Evolutionary conservation across 371 early-diverging fungal genomes (phyloP).

Genomic region (Apophysomyces ossiformis): DNA sequence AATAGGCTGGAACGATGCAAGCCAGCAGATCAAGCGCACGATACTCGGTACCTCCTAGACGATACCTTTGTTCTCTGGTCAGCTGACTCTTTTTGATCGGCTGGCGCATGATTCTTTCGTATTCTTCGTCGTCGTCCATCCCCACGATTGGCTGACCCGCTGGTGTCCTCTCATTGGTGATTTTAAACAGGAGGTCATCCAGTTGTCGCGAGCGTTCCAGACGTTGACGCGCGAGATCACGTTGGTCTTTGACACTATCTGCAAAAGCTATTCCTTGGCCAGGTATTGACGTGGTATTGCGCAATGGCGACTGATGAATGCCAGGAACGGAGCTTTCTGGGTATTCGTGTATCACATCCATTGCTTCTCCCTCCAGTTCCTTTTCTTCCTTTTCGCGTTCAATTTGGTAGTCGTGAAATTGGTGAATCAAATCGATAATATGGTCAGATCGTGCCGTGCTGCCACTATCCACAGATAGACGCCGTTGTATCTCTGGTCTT

Average conservation of each 20-base stretch:
- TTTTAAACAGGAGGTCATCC: constrained; percentile 33
- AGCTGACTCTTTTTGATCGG: constrained; percentile 50
- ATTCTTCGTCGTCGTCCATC: constrained; percentile 34
- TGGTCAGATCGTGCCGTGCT: constrained; percentile 11
- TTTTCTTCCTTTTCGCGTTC: neutral
- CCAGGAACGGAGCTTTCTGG: constrained; percentile 31
- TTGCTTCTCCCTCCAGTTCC: constrained; percentile 21
- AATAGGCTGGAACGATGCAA: constrained; percentile 40
- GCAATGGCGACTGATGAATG: constrained; percentile 11
- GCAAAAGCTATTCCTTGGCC: constrained; percentile 49
- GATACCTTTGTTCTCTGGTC: constrained; percentile 45
- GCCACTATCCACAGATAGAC: constrained; percentile 4
- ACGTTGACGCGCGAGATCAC: constrained; percentile 41
- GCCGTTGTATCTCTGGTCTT: constrained; percentile 3
- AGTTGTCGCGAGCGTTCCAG: constrained; percentile 39
- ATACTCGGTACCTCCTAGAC: constrained; percentile 54
- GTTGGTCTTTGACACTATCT: constrained; percentile 42
- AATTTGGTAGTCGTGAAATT: constrained; percentile 17
- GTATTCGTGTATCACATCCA: constrained; percentile 15
- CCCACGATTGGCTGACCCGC: constrained; percentile 6
- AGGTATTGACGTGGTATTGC: constrained; percentile 1
- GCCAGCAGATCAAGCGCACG: constrained; percentile 46
- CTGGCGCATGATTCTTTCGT: constrained; percentile 37
- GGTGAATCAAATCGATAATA: constrained; percentile 14
- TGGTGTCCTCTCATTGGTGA: constrained; percentile 6